Percentiles rank a stretch among this genome's conserved stretches.
Evolutionary conservation across 2,329 filamentous ascomycete genomes (phyloP).

Genomic region (Apiospora marii): DNA sequence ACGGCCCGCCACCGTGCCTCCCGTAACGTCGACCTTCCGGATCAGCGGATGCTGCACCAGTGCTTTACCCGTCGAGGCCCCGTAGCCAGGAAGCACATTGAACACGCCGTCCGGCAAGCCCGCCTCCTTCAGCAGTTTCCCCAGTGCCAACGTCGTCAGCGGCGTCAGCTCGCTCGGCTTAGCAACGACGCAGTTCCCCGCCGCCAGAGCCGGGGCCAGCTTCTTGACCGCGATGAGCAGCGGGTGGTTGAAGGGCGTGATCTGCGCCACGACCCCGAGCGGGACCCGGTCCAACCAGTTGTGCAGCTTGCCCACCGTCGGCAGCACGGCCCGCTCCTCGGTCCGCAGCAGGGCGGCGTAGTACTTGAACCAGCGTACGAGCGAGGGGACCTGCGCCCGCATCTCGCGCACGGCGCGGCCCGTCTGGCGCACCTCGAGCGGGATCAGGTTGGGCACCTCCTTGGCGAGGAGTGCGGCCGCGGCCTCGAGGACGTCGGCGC

Average conservation of each 20-base stretch:
- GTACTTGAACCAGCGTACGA: conserved; percentile 76
- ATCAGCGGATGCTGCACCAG: conserved; percentile 60
- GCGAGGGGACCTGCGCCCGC: conserved; percentile 70
- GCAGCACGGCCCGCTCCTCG: conserved; percentile 71
- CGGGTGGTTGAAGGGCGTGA: conserved; percentile 67
- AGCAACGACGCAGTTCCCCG: conserved; percentile 66
- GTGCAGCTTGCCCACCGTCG: conserved; percentile 67
- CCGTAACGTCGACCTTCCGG: conserved; percentile 77
- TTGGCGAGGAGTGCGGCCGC: conserved; percentile 62
- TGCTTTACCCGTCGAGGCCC: conserved; percentile 58
- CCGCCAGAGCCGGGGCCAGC: conserved; percentile 65
- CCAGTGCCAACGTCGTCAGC: conserved; percentile 66
- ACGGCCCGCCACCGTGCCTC: conserved; percentile 74
- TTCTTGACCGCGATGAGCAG: conserved; percentile 67
- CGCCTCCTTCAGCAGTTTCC: conserved; percentile 67
- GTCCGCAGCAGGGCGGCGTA: conserved; percentile 73
- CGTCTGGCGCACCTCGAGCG: conserved; percentile 72
- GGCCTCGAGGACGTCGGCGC: conserved; percentile 69
- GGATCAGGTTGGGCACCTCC: conserved; percentile 63
- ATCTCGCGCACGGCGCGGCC: conserved; percentile 75
- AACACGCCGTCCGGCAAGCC: conserved; percentile 76
- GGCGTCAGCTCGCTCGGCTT: conserved; percentile 71
- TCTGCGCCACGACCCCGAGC: conserved; percentile 64
- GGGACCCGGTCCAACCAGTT: conserved; percentile 63
- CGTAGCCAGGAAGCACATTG: conserved; percentile 66